These are phyloP conservation scores for Mitragyna speciosa DNA, from an alignment of 257 asterid genomes.

Conservation along the genomic window DNA sequence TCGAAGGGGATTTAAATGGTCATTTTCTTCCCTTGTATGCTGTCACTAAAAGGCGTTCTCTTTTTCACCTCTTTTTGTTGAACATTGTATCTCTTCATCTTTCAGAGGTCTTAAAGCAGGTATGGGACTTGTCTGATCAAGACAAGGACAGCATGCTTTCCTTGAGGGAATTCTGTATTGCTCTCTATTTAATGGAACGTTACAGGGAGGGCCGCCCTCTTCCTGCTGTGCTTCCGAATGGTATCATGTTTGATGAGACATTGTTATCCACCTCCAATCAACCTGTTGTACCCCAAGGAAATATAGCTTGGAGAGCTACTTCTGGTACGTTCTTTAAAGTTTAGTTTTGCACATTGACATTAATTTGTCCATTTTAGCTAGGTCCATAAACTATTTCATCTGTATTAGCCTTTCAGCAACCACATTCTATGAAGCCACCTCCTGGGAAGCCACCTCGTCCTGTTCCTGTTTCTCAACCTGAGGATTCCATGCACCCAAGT, in stretches of 20 bases:
- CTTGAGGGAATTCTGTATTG: conserved; percentile 81
- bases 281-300: conserved; percentile 48
- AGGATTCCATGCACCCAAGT: conserved; percentile 50
- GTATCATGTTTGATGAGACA: conserved; percentile 64
- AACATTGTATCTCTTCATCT: conserved; percentile 30
- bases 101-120: conserved; percentile 89
- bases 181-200: conserved; percentile 95
- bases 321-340: conserved; percentile 44
- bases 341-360: not conserved
- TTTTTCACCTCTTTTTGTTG: not conserved
- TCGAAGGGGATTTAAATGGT: no score
- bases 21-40: not conserved
- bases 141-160: conserved; percentile 98
- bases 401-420: conserved; percentile 61
- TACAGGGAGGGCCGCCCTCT: conserved; percentile 87
- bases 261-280: conserved; percentile 49
- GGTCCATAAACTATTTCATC: conserved; percentile 16
- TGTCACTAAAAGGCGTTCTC: not conserved
- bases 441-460: conserved; percentile 85
- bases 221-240: conserved; percentile 67
- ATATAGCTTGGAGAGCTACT: conserved; percentile 64
- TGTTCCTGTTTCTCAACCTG: conserved; percentile 65
- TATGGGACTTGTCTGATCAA: conserved; percentile 98
- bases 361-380: not conserved
- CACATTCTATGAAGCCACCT: conserved; percentile 49